A percentile compares a stretch with the other conserved stretches of the same genome.
These are phyloP conservation scores for Acacia pycnantha DNA, from an alignment of 331 rosid species.

Conservation along the genomic window DNA sequence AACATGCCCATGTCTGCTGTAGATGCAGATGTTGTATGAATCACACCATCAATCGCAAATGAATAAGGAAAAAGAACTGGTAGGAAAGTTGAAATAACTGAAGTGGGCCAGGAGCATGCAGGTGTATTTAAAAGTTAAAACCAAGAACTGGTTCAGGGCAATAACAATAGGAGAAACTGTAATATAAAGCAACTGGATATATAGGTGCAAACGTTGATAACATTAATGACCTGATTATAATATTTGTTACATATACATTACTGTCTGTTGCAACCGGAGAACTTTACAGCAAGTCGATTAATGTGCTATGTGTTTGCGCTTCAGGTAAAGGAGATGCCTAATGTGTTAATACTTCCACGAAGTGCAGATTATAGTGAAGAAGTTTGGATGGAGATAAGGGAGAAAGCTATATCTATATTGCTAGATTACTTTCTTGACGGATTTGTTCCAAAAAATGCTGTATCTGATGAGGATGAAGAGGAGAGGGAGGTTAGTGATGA, in stretches of 20 bases:
- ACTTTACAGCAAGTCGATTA: background rate
- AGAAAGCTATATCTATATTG: slow-evolving; percentile 83
- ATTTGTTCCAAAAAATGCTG: slow-evolving; percentile 66
- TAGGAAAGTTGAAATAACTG: background rate
- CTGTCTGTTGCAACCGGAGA: background rate
- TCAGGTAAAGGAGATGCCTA: slow-evolving; percentile 99
- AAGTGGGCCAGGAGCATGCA: background rate
- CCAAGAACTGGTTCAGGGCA: background rate
- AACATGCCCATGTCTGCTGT: background rate
- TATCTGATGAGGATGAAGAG: slow-evolving; percentile 72
- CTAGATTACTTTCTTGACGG: slow-evolving; percentile 88
- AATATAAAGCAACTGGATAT: slow-evolving; percentile 1
- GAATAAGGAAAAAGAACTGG: background rate
- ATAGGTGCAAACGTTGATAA: background rate
- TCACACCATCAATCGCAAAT: background rate
- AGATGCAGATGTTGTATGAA: slow-evolving; percentile 6
- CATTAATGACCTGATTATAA: background rate
- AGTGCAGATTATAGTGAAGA: slow-evolving; percentile 99
- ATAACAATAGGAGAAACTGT: slow-evolving; percentile 16
- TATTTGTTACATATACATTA: background rate
- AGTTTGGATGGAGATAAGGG: slow-evolving; percentile 99
- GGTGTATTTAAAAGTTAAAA: slow-evolving; percentile 9
- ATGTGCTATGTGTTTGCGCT: slow-evolving; percentile 27
- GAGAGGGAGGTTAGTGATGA: slow-evolving; percentile 65
- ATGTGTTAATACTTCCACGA: slow-evolving; percentile 95